phyloP scores from a whole-genome alignment of 345 rosid species.

The Boechera divaricarpa region DNA sequence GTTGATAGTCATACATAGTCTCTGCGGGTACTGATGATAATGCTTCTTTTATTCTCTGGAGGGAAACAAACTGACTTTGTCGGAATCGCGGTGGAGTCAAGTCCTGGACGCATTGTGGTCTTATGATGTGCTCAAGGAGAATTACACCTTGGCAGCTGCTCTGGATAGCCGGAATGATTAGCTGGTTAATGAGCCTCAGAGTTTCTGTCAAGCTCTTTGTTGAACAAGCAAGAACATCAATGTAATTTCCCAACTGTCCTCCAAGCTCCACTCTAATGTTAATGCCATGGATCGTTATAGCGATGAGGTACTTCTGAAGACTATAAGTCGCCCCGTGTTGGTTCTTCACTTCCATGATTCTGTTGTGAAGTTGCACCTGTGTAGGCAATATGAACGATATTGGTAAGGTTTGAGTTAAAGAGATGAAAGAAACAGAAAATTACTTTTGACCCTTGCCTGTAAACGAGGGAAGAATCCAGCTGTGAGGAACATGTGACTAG shows the following conservation, averaged over 20 bases:
- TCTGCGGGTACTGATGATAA: constrained; percentile 91
- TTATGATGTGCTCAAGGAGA: constrained; percentile 71
- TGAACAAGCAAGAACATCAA: constrained; percentile 90
- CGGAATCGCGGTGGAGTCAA: constrained; percentile 81
- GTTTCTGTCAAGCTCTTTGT: constrained; percentile 89
- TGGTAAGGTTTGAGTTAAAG: constrained; percentile 27
- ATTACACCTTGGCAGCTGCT: constrained; percentile 82
- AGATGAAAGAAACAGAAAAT: constrained; percentile 10
- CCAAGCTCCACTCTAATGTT: constrained; percentile 88
- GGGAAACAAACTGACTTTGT: constrained; percentile 64
- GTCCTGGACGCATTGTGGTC: constrained; percentile 82
- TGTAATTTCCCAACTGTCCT: constrained; percentile 83
- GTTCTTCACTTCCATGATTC: constrained; percentile 72
- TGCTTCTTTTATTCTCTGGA: constrained; percentile 80
- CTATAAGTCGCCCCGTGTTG: constrained; percentile 88
- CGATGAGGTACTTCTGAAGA: constrained; percentile 80
- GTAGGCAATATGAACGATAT: constrained; percentile 18
- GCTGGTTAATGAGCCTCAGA: constrained; percentile 74
- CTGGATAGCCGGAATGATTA: constrained; percentile 81
- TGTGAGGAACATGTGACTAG: constrained; percentile 86
- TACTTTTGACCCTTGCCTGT: constrained; percentile 58
- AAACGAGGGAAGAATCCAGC: constrained; percentile 94
- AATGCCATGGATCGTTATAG: constrained; percentile 78
- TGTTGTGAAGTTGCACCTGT: constrained; percentile 89
- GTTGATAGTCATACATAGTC: constrained; percentile 91